phyloP scores from a whole-genome alignment of 139 green algal species.

The Spirogloea muscicola region DNA sequence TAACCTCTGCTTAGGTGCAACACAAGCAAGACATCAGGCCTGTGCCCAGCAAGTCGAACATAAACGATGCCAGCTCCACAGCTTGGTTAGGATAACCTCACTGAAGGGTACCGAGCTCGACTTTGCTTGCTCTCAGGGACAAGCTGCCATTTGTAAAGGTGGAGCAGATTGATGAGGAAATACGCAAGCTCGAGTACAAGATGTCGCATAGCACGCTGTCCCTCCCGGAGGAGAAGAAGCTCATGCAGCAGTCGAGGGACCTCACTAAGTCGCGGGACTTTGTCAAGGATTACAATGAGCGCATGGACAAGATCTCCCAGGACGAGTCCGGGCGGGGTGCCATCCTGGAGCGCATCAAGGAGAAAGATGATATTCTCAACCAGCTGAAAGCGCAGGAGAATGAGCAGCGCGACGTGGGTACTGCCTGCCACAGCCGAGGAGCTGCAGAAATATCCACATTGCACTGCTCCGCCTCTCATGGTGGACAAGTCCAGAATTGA shows the following conservation, averaged over 20 bases:
- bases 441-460: too few species aligned
- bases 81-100: too few species aligned
- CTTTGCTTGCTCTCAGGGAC: too few species aligned
- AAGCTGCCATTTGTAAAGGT: conserved; percentile 50
- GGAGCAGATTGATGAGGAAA: conserved; percentile 61
- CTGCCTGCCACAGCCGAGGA: too few species aligned
- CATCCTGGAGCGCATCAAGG: conserved; percentile 50
- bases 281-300: conserved; percentile 55
- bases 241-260: conserved; percentile 57
- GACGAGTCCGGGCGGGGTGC: conserved; percentile 39
- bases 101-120: too few species aligned
- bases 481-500: too few species aligned
- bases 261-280: conserved; percentile 52
- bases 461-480: too few species aligned
- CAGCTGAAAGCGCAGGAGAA: conserved; percentile 54
- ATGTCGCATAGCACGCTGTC: conserved; percentile 56
- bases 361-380: conserved; percentile 55
- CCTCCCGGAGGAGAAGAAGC: conserved; percentile 61
- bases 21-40: too few species aligned
- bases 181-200: conserved; percentile 53
- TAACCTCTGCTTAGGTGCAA: too few species aligned
- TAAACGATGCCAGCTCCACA: too few species aligned
- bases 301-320: conserved; percentile 49
- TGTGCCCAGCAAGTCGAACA: too few species aligned
- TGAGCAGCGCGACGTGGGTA: conserved; percentile 33